phyloP scores from a whole-genome alignment of 148 eudicot genomes.

The Persicaria tinctoria region DNA sequence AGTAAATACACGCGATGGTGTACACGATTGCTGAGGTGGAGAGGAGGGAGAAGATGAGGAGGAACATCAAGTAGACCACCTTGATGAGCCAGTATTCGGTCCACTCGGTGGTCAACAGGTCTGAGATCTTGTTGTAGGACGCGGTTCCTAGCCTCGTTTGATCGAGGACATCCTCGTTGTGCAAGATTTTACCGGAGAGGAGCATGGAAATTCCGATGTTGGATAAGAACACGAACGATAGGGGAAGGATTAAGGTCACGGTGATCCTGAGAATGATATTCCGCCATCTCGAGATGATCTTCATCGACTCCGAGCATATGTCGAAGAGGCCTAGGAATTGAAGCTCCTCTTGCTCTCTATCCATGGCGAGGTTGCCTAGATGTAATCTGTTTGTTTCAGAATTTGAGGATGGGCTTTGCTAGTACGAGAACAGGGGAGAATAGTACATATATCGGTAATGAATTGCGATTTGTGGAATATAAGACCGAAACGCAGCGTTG shows the following conservation, averaged over 20 bases:
- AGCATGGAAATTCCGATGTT: conserved; percentile 21
- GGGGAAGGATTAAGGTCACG: conserved; percentile 26
- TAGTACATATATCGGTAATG: too few relatives aligned
- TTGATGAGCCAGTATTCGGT: not conserved
- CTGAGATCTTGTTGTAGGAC: not conserved
- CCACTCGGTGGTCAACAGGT: not conserved
- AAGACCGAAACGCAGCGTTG: too few relatives aligned
- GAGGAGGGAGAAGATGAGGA: not conserved
- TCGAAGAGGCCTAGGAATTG: conserved; percentile 38
- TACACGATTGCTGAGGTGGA: not conserved
- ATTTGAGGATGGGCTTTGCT: too few relatives aligned
- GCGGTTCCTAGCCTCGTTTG: not conserved
- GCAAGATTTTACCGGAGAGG: conserved; percentile 19
- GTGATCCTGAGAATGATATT: conserved; percentile 27
- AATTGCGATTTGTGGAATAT: too few relatives aligned
- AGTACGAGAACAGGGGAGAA: too few relatives aligned
- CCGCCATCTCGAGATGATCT: conserved; percentile 13
- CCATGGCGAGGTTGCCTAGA: conserved; percentile 17
- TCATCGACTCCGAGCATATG: conserved; percentile 28
- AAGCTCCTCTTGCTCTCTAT: conserved; percentile 38
- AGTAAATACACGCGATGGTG: not conserved
- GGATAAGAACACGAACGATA: conserved; percentile 22
- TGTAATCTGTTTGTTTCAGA: too few relatives aligned
- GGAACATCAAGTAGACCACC: not conserved
- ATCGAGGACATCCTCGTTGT: not conserved